Conservation (phyloP, 108 stramenopile species). For the Chaetoceros muelleri region DNA sequence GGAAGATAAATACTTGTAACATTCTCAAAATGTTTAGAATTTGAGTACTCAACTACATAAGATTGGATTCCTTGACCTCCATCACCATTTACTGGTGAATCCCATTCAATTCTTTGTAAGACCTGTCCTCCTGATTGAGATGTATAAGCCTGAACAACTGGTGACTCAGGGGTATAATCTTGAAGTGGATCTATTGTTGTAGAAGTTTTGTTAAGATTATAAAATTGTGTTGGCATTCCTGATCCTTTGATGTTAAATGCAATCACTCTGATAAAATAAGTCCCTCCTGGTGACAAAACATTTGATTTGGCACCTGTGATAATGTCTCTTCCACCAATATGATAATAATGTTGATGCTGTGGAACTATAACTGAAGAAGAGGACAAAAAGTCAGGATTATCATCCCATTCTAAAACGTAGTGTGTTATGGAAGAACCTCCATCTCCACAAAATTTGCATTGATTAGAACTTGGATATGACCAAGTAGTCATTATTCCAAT, state of each 20-base stretch:
- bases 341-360: constrained; percentile 18
- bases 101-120: constrained; percentile 43
- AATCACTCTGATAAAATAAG: constrained; percentile 58
- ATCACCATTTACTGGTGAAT: constrained; percentile 46
- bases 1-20: constrained; percentile 18
- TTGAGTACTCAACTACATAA: constrained; percentile 59
- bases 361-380: constrained; percentile 32
- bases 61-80: constrained; percentile 58
- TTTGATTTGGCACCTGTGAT: constrained; percentile 54
- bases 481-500: constrained; percentile 64
- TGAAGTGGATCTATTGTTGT: constrained; percentile 36
- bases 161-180: constrained; percentile 40
- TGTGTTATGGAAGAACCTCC: constrained; percentile 64
- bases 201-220: background rate
- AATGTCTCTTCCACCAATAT: constrained; percentile 67
- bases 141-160: constrained; percentile 18
- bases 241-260: constrained; percentile 67
- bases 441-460: constrained; percentile 62
- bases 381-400: constrained; percentile 42
- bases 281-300: constrained; percentile 35
- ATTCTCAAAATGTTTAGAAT: constrained; percentile 24
- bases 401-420: constrained; percentile 82
- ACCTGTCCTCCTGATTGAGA: too few species aligned
- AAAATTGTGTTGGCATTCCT: constrained; percentile 8
- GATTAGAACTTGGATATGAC: constrained; percentile 36